A percentile compares a stretch with the other conserved stretches of the same genome.
These are phyloP conservation scores for Podosphaera xanthii DNA, from an alignment of 2,329 filamentous ascomycete species.

Conservation along the genomic window DNA sequence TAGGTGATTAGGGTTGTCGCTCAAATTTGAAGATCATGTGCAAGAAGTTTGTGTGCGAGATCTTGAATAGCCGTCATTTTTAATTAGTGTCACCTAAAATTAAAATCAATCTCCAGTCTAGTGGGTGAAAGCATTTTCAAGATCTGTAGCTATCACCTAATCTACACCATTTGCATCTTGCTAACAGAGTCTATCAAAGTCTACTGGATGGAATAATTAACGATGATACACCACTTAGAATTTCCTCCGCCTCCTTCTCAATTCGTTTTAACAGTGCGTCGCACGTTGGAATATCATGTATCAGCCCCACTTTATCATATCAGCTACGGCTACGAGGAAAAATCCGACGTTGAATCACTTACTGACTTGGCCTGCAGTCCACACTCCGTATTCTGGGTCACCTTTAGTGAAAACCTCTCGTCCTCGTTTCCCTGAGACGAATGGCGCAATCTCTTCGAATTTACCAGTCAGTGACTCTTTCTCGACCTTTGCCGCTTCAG, in stretches of 20 bases:
- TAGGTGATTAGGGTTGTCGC: no score
- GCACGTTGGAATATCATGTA: constrained; percentile 64
- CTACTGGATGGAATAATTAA: constrained; percentile 35
- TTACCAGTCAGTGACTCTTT: constrained; percentile 61
- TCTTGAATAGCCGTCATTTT: no score
- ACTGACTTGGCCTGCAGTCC: constrained; percentile 83
- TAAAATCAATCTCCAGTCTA: no score
- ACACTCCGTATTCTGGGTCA: constrained; percentile 77
- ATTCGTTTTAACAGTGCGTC: constrained; percentile 46
- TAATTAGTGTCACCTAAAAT: no score
- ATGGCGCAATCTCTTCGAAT: constrained; percentile 70
- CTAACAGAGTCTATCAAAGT: constrained; percentile 9
- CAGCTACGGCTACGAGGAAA: no score
- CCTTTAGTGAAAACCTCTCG: constrained; percentile 81
- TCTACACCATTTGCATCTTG: no score
- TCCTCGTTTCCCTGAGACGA: constrained; percentile 76
- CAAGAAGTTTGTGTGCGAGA: no score
- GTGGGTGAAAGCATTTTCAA: no score
- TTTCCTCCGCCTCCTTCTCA: constrained; percentile 50
- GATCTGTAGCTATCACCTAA: no score
- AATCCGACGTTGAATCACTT: not conserved
- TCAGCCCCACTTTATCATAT: constrained; percentile 40
- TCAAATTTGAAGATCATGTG: no score
- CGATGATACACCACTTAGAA: constrained; percentile 34
- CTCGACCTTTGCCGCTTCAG: constrained; percentile 65